Evolutionary conservation across 2,329 filamentous ascomycete species (phyloP), one percentile per base, ranked within the genome.

Genomic region (Tolypocladium cylindrosporum): DNA sequence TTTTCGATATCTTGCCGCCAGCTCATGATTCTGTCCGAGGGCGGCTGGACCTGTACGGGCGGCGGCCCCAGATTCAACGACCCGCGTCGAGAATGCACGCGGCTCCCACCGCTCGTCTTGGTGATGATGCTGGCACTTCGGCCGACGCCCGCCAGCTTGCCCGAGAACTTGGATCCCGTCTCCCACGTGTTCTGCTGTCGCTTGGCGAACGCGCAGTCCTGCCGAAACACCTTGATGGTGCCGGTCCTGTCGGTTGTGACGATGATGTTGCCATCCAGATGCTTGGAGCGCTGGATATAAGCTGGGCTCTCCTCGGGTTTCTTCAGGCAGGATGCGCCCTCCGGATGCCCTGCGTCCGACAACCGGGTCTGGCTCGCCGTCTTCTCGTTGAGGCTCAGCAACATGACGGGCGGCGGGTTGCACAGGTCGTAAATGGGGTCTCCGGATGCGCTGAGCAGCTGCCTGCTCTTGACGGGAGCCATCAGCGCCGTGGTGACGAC

Each of bases 401-500:
- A 78, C 8, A 85, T 92, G 19, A 97, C 85, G 0, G 93, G 91
- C 0, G 93, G 94, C 6, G 94, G 94, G 65, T 97, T 97, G 77
- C 94, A 97, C 1, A 97, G 79, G 65, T 97, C 92, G 70, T 91
- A 99, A n/a, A 99, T 83, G 1, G 94, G 92, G 69, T 99, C 92
- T 57, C 90, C 89, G 0, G 91, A 95, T 16, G 83, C 81, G 55
- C 88, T 86, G 0, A 99, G 80, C 2, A 94, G 77, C 66, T 89
- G 87, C 58, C 90, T 84, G 13, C 91, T 91, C 65, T 84, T 85
- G 0, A 83, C 82, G 0, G 94, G 93, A 0, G 93, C 93, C 67
- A 97, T 87, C 4, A 94, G 75, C 2, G 93, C 90, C n/a, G 87
- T 88, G 0, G 93, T 97, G 4, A 96, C 92, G 59, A 95, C 90